Evolutionary conservation across 768 basidiomycete genomes (phyloP).

Genomic region (Mycena galopus): DNA sequence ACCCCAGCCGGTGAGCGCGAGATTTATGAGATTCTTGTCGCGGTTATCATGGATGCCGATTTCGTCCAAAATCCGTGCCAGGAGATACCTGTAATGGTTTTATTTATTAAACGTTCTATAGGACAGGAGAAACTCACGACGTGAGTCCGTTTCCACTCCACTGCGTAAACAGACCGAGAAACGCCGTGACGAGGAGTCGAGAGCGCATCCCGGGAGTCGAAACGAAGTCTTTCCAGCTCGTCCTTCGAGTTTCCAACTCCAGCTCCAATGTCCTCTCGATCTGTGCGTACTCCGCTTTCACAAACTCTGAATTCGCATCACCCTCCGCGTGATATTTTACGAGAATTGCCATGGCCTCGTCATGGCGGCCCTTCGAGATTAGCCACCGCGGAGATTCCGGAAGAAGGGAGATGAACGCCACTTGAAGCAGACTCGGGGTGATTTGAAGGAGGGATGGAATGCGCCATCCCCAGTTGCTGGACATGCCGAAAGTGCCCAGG

Average conservation of each 20-base stretch:
- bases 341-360: slow-evolving; percentile 62
- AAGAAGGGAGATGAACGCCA: slow-evolving; percentile 67
- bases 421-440: slow-evolving; percentile 65
- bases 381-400: slow-evolving; percentile 79
- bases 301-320: slow-evolving; percentile 64
- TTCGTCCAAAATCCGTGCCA: slow-evolving; percentile 67
- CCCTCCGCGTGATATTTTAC: slow-evolving; percentile 74
- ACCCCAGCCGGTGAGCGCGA: slow-evolving; percentile 67
- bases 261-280: slow-evolving; percentile 68
- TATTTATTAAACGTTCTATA: not conserved
- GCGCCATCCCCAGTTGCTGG: slow-evolving; percentile 75
- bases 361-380: slow-evolving; percentile 65
- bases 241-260: slow-evolving; percentile 60
- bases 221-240: slow-evolving; percentile 62
- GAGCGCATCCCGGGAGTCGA: slow-evolving; percentile 65
- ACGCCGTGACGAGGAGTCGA: slow-evolving; percentile 61
- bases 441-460: slow-evolving; percentile 75
- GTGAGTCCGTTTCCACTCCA: slow-evolving; percentile 76
- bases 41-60: slow-evolving; percentile 64
- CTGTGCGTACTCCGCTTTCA: slow-evolving; percentile 68
- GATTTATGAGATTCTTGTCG: slow-evolving; percentile 69
- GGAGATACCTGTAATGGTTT: slow-evolving; percentile 57
- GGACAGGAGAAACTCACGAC: slow-evolving; percentile 5
- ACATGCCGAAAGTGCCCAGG: slow-evolving; percentile 73
- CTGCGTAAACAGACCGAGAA: slow-evolving; percentile 70